These are phyloP conservation scores for Rutidosis leptorrhynchoides DNA, from an alignment of 129 eudicot genomes.

Conservation along the genomic window DNA sequence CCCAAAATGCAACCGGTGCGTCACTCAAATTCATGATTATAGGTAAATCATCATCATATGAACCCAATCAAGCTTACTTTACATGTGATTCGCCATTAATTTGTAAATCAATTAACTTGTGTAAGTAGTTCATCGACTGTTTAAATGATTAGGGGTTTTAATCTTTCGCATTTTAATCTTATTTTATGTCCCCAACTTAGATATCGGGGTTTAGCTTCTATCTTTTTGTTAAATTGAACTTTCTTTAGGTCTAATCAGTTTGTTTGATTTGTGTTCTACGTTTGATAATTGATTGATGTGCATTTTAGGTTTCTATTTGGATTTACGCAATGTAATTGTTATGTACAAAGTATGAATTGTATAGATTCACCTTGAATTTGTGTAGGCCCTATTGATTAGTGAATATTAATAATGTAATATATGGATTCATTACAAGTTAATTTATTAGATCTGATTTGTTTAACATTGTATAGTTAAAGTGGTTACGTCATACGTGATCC, in stretches of 20 bases:
- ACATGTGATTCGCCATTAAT: slow-evolving; percentile 1
- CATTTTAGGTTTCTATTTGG: slow-evolving; percentile 3
- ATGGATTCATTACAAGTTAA: background rate
- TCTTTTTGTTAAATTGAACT: slow-evolving; percentile 15
- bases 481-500: slow-evolving; percentile 10
- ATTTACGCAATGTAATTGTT: too few species aligned
- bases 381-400: slow-evolving; percentile 3
- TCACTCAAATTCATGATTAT: slow-evolving; percentile 10
- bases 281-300: slow-evolving; percentile 17
- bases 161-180: slow-evolving; percentile 1
- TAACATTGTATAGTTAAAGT: background rate
- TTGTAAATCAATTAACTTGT: background rate
- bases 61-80: slow-evolving; percentile 8
- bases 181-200: background rate
- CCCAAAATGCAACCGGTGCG: slow-evolving; percentile 6
- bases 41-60: slow-evolving; percentile 18
- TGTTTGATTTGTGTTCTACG: background rate
- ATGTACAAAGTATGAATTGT: background rate
- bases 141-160: slow-evolving; percentile 17
- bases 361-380: background rate
- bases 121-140: slow-evolving; percentile 19
- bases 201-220: slow-evolving; percentile 16
- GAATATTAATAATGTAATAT: background rate
- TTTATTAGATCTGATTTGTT: slow-evolving; percentile 5
- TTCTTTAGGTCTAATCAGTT: background rate